Base-by-base conservation (phyloP, 306 rosid genomes). In the Lathyrus aphaca region DNA sequence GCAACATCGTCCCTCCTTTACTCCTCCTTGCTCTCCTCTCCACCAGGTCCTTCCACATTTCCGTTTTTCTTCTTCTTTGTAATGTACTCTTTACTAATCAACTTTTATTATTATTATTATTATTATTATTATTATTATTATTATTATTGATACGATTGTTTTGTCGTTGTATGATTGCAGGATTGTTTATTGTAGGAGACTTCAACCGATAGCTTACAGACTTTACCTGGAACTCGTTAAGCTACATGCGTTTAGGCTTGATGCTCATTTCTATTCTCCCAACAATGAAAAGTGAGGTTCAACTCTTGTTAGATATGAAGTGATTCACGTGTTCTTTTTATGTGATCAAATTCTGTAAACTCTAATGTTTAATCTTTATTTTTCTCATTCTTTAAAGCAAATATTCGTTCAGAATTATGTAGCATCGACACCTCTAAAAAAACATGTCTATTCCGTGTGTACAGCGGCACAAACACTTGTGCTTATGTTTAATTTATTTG, bases 21-120 rank as follows among this genome's bases (percentile, higher is more conserved):
- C 94, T 94, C 14, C 89, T 90, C 55, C 64, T 94, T 56, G 84
- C 96, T 27, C 95, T 94, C 65, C 96, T 90, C 69, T 90, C 97
- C 44, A 45, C 83, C 66, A 86, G 83, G 98, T 82, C 46, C 55
- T 79, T 27, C 10, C 18, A 30, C 16, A 4, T 63, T 30, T 17
- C 18, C 46, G 3, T 17, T 74, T 23, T 13, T 11, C 38, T 15
- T 38, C 16, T 19, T 16, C 23, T 19, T 9, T 18, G 12, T 9
- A 69, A 5, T 15, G 17, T n/a, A 61, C 5, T 58, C 11, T 58
- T 10, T 29, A 21, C n/a, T 45, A 5, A n/a, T 45, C 51, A 7
- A 45, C 16, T 14, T 44, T 44, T 44, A n/a, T 44, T n/a, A 14
- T 44, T 44, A 5, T 14, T 44, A 44, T 5, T 14, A 30, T 39